Conservation (phyloP, 805 yeast species). For the Jamesozyma piceae region DNA sequence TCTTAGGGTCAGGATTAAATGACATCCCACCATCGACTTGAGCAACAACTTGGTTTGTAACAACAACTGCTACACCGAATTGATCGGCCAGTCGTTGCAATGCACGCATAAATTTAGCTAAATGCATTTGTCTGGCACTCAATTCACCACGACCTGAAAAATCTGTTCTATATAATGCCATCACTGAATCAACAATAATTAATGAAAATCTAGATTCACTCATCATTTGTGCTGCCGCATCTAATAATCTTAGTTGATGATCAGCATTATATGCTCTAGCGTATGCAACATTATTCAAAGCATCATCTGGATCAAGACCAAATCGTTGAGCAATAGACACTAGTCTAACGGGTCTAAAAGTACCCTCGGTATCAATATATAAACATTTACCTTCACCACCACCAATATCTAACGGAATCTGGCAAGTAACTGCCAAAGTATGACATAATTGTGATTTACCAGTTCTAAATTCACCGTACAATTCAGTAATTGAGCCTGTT, state of each 20-base stretch:
- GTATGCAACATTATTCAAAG: conserved; percentile 93
- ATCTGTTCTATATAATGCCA: conserved; percentile 94
- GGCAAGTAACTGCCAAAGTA: conserved; percentile 93
- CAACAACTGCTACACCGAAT: conserved; percentile 93
- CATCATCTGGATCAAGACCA: conserved; percentile 86
- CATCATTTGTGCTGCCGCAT: conserved; percentile 94
- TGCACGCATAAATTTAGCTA: conserved; percentile 85
- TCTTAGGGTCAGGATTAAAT: conserved; percentile 92
- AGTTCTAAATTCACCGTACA: conserved; percentile 95
- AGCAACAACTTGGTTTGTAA: conserved; percentile 94
- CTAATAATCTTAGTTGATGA: conserved; percentile 79
- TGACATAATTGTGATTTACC: conserved; percentile 97
- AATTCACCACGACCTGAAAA: conserved; percentile 92
- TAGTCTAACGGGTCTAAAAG: conserved; percentile 86
- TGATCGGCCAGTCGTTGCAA: conserved; percentile 93
- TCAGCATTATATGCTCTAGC: conserved; percentile 97
- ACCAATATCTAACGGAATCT: conserved; percentile 90
- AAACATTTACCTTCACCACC: conserved; percentile 98
- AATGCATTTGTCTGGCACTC: conserved; percentile 88
- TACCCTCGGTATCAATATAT: conserved; percentile 94
- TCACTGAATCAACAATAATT: conserved; percentile 90
- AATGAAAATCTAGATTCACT: conserved; percentile 84
- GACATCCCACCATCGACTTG: conserved; percentile 83
- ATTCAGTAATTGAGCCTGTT: conserved; percentile 93
- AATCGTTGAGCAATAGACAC: conserved; percentile 85